phyloP scores from a whole-genome alignment of 2,329 filamentous ascomycete species.

The Blastomyces silverae region DNA sequence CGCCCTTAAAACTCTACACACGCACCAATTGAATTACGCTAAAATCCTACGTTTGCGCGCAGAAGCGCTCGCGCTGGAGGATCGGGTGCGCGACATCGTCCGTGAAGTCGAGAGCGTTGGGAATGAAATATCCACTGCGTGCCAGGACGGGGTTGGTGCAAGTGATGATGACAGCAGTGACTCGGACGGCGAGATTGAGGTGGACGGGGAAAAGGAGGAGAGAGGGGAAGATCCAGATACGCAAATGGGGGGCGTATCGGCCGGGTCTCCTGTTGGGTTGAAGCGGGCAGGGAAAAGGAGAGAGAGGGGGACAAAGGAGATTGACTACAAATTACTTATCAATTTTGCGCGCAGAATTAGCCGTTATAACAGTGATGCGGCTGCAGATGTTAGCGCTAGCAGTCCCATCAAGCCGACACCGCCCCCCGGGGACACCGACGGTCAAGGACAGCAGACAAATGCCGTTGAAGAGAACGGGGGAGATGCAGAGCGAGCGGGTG shows the following conservation, averaged over 20 bases:
- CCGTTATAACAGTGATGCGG: constrained; percentile 43
- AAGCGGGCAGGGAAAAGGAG: constrained; percentile 17
- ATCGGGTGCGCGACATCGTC: constrained; percentile 39
- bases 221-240: constrained; percentile 22
- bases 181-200: constrained; percentile 18
- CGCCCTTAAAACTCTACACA: constrained; percentile 39
- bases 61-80: constrained; percentile 37
- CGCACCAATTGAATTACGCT: constrained; percentile 42
- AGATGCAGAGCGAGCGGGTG: background rate
- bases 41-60: constrained; percentile 37
- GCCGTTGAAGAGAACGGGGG: constrained; percentile 16
- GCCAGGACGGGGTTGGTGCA: constrained; percentile 23
- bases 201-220: constrained; percentile 17
- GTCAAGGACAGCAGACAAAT: background rate
- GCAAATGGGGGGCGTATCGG: constrained; percentile 14
- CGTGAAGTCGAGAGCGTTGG: constrained; percentile 36
- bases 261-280: background rate
- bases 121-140: constrained; percentile 35
- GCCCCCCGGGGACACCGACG: constrained; percentile 12
- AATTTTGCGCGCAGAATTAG: constrained; percentile 44
- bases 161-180: constrained; percentile 18
- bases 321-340: constrained; percentile 41
- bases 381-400: constrained; percentile 37
- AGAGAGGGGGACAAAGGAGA: constrained; percentile 29
- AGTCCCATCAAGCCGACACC: constrained; percentile 17